Percentiles rank a stretch among this genome's conserved stretches.
phyloP scores from a whole-genome alignment of 176 grass and related monocot species.

The Miscanthus lutarioriparius region DNA sequence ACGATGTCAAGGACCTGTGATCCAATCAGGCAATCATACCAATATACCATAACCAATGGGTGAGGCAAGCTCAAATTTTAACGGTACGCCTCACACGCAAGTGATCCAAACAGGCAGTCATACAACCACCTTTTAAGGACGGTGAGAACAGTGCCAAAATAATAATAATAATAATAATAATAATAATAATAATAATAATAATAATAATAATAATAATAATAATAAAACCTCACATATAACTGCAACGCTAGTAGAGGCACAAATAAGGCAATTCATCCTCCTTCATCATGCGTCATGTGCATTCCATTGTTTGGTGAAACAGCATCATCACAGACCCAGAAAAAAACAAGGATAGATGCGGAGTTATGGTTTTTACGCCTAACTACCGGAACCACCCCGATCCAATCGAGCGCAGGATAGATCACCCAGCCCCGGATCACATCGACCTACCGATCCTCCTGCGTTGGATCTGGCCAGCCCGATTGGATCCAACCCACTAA shows the following conservation, averaged over 20 bases:
- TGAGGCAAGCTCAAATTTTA: background rate
- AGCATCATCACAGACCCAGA: background rate
- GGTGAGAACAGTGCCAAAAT: background rate
- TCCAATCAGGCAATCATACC: background rate
- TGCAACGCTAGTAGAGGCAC: no score
- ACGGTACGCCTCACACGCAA: background rate
- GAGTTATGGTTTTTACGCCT: background rate
- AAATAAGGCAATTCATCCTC: background rate
- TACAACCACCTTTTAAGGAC: background rate
- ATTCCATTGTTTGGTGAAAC: background rate
- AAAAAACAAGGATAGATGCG: background rate
- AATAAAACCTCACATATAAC: background rate
- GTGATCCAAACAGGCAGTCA: background rate
- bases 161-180: no score
- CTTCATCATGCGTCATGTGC: conserved; percentile 8
- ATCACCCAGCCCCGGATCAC: conserved; percentile 2
- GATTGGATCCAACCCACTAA: conserved; percentile 27
- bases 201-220: no score
- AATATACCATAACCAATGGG: background rate
- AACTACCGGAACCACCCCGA: background rate
- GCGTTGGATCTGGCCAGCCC: conserved; percentile 31
- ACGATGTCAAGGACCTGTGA: background rate
- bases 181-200: no score
- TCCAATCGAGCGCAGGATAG: conserved; percentile 11
- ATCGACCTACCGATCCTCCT: background rate